Percentiles rank a stretch among this genome's conserved stretches.
Evolutionary conservation across 2,329 filamentous ascomycete species (phyloP).

Genomic region (Aureobasidium sp.): DNA sequence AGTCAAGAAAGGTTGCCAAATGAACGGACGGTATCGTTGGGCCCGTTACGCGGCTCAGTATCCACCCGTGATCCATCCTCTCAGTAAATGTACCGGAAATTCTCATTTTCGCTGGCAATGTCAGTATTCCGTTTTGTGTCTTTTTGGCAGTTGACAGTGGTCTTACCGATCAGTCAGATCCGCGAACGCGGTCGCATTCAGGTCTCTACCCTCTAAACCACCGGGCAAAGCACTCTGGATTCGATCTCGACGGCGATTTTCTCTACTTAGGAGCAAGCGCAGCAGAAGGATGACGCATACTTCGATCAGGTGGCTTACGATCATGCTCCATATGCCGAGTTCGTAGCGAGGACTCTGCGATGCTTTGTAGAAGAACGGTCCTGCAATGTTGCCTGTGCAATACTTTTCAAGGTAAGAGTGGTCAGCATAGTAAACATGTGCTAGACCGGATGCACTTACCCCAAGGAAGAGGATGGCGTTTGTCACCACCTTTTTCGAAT

Average conservation of each 20-base stretch:
- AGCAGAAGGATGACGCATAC: slow-evolving; percentile 40
- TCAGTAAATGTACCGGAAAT: slow-evolving; percentile 32
- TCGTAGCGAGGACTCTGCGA: slow-evolving; percentile 46
- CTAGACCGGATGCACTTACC: slow-evolving; percentile 9
- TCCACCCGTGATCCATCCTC: not conserved
- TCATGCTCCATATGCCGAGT: slow-evolving; percentile 52
- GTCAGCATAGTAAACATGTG: not conserved
- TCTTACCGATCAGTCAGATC: slow-evolving; percentile 46
- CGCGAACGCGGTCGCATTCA: slow-evolving; percentile 46
- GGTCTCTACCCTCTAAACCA: slow-evolving; percentile 40
- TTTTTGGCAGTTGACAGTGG: not conserved
- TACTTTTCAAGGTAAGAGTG: slow-evolving; percentile 27
- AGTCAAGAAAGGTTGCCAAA: not conserved
- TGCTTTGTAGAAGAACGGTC: slow-evolving; percentile 56
- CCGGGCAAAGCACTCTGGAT: slow-evolving; percentile 42
- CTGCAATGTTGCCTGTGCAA: slow-evolving; percentile 54
- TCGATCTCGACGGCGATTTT: slow-evolving; percentile 42
- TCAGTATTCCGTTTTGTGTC: not conserved
- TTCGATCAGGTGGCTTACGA: slow-evolving; percentile 48
- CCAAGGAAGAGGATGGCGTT: slow-evolving; percentile 55
- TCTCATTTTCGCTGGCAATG: slow-evolving; percentile 38
- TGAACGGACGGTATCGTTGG: not conserved
- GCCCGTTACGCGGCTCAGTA: not conserved
- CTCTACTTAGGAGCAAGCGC: slow-evolving; percentile 38
- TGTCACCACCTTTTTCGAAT: slow-evolving; percentile 59